Evolutionary conservation across 2,329 filamentous ascomycete species (phyloP).

Genomic region (Microsporum canis): DNA sequence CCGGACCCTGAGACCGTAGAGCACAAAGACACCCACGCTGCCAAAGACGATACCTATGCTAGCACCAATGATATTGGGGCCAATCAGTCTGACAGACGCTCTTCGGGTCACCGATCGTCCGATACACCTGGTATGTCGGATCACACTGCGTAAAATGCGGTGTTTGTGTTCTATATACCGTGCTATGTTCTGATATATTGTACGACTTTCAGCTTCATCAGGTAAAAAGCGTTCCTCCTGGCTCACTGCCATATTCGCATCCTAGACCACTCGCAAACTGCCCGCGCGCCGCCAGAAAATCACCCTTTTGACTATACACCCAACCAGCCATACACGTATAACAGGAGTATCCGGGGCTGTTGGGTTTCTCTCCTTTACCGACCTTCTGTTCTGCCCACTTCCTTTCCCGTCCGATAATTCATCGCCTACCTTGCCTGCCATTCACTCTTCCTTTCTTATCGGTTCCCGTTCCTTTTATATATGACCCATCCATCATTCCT

Average conservation of each 20-base stretch:
- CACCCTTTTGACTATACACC: not conserved
- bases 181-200: slow-evolving; percentile 3
- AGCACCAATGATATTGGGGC: not conserved
- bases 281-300: not conserved
- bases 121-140: slow-evolving; percentile 15
- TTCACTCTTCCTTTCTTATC: not conserved
- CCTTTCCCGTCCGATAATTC: not conserved
- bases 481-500: not conserved
- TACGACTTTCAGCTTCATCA: slow-evolving; percentile 10
- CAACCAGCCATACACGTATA: not conserved
- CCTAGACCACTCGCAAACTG: not conserved
- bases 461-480: not conserved
- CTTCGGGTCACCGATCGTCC: slow-evolving; percentile 1
- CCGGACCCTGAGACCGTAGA: not conserved
- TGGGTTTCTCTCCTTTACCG: not conserved
- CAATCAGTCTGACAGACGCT: not conserved
- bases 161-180: not conserved
- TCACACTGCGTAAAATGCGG: slow-evolving; percentile 5
- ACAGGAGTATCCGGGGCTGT: not conserved
- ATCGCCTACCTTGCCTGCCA: not conserved
- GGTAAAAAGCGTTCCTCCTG: slow-evolving; percentile 15
- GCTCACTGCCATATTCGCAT: slow-evolving; percentile 14
- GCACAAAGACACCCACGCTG: not conserved
- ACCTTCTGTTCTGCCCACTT: not conserved
- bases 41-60: not conserved